A percentile compares a stretch with the other conserved stretches of the same genome.
Conservation (phyloP, 306 rosid genomes). For the Lathyrus aphaca region DNA sequence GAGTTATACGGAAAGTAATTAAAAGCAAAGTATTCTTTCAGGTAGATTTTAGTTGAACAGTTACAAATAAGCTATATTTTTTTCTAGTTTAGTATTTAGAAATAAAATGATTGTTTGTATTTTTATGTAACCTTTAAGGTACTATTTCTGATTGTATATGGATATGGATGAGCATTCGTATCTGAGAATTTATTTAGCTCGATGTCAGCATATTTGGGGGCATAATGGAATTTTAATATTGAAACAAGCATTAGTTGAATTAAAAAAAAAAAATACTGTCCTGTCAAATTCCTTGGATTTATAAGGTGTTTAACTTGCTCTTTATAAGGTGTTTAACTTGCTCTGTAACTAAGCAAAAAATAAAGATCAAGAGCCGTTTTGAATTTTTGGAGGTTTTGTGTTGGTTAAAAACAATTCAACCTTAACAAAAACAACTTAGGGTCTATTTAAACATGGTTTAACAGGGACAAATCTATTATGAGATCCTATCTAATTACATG, state of each 20-base stretch:
- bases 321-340: not conserved
- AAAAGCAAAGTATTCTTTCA: conserved; percentile 24
- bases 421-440: too few relatives aligned
- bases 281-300: not conserved
- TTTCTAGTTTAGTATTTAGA: conserved; percentile 27
- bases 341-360: not conserved
- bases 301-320: not conserved
- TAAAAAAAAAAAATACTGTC: not conserved
- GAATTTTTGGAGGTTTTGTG: too few relatives aligned
- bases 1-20: conserved; percentile 40
- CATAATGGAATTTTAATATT: conserved; percentile 9
- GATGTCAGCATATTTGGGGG: conserved; percentile 13
- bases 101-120: conserved; percentile 20
- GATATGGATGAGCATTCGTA: conserved; percentile 4
- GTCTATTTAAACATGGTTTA: too few relatives aligned
- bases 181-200: conserved; percentile 10
- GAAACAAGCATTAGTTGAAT: conserved; percentile 22
- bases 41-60: conserved; percentile 32
- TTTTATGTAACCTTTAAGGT: conserved; percentile 26
- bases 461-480: too few relatives aligned
- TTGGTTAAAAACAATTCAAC: too few relatives aligned
- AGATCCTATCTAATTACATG: too few relatives aligned
- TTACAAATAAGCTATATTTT: conserved; percentile 16
- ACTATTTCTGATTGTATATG: conserved; percentile 33
- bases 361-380: too few relatives aligned